These are phyloP conservation scores for Aegilops sharonensis DNA, from an alignment of 176 grass and related monocot species.

Conservation along the genomic window DNA sequence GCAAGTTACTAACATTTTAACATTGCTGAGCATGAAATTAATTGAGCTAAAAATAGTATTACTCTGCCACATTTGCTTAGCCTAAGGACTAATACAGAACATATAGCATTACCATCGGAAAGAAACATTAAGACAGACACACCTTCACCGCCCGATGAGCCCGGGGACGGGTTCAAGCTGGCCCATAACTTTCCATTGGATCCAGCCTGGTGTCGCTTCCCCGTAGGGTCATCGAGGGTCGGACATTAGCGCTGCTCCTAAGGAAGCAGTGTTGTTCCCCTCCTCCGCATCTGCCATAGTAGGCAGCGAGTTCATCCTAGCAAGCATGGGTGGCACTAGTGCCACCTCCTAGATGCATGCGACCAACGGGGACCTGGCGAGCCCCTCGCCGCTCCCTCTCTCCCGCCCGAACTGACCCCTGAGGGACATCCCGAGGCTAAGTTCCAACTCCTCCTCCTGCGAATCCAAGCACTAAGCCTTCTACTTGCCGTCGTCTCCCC, in stretches of 20 bases:
- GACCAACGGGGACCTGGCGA: conserved; percentile 56
- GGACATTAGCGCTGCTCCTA: background rate
- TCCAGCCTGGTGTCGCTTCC: background rate
- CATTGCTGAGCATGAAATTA: too few species aligned
- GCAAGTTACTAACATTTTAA: too few species aligned
- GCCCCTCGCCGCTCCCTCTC: conserved; percentile 12
- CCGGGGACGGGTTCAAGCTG: conserved; percentile 31
- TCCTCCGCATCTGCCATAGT: conserved; percentile 8
- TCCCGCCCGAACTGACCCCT: conserved; percentile 56
- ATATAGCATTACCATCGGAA: too few species aligned
- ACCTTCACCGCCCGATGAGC: background rate
- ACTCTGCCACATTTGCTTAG: too few species aligned
- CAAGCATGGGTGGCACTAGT: conserved; percentile 18
- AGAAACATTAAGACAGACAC: too few species aligned
- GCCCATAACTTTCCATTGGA: background rate
- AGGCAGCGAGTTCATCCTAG: conserved; percentile 51
- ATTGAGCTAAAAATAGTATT: too few species aligned
- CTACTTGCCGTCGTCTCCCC: background rate
- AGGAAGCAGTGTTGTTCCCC: background rate
- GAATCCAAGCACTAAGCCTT: background rate
- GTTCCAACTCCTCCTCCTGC: conserved; percentile 45
- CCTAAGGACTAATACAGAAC: too few species aligned
- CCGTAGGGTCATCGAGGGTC: background rate
- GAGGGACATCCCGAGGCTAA: conserved; percentile 65
- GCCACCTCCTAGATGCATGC: conserved; percentile 26